phyloP scores from a whole-genome alignment of 768 basidiomycete species.

The Tulasnella sp. region DNA sequence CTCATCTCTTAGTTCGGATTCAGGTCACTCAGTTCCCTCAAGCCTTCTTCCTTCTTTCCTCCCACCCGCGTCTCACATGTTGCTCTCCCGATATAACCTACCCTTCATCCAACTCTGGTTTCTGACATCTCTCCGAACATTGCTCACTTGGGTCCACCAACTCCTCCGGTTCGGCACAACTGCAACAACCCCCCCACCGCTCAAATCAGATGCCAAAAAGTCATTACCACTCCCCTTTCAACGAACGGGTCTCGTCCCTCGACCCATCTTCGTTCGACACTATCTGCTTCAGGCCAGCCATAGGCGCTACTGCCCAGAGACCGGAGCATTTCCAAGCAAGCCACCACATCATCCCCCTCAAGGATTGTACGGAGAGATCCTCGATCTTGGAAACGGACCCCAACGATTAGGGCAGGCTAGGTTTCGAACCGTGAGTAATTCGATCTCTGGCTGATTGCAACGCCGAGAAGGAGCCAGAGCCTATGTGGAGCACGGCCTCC shows the following conservation, averaged over 20 bases:
- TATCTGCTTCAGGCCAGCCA: background rate
- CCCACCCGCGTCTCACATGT: too few relatives aligned
- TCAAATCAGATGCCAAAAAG: background rate
- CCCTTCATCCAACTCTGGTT: background rate
- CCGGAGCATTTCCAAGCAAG: conserved; percentile 14
- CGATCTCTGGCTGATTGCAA: background rate
- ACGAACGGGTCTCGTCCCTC: background rate
- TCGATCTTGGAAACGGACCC: conserved; percentile 20
- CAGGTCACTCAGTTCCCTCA: too few relatives aligned
- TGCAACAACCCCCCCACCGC: background rate
- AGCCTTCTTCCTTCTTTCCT: too few relatives aligned
- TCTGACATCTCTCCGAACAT: background rate
- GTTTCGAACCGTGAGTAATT: conserved; percentile 23
- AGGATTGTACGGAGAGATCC: conserved; percentile 9
- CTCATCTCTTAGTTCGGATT: too few relatives aligned
- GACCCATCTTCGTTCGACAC: background rate
- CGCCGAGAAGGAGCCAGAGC: too few relatives aligned
- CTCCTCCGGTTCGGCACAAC: background rate
- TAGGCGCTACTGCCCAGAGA: background rate
- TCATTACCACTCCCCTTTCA: background rate
- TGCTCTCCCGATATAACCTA: too few relatives aligned
- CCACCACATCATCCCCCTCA: conserved; percentile 7
- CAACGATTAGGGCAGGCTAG: conserved; percentile 18
- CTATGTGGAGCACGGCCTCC: background rate
- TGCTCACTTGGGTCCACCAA: background rate